phyloP scores from a whole-genome alignment of 139 green algal species.

The Axilococcus clingmanii region DNA sequence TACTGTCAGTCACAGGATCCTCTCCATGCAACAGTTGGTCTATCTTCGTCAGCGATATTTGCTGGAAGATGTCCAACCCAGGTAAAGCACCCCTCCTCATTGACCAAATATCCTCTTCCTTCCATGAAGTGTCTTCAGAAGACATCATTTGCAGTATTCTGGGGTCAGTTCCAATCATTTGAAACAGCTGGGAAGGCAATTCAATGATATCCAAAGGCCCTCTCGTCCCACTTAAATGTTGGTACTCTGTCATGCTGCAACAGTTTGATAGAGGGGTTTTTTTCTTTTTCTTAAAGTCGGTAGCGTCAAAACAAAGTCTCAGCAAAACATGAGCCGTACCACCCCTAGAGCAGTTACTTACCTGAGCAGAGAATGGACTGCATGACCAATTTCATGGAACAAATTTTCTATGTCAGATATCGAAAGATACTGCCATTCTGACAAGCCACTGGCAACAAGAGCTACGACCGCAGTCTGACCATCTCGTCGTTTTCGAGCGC shows the following conservation, averaged over 20 bases:
- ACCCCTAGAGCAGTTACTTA: no score
- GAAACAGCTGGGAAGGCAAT: constrained; percentile 75
- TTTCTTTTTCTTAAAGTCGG: no score
- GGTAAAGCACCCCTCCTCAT: no score
- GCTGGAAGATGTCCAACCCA: no score
- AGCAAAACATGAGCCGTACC: no score
- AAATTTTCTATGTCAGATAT: constrained; percentile 59
- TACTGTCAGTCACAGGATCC: constrained; percentile 1
- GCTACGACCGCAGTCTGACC: constrained; percentile 47
- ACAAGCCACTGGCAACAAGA: constrained; percentile 46
- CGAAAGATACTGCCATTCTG: constrained; percentile 9
- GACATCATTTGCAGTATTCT: constrained; percentile 24
- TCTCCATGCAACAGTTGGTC: constrained; percentile 38
- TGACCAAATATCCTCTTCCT: constrained; percentile 18
- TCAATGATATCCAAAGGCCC: constrained; percentile 80
- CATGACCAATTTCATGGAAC: constrained; percentile 89
- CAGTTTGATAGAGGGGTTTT: no score
- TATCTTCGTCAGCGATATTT: constrained; percentile 11
- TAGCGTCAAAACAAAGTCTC: no score
- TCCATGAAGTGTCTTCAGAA: no score
- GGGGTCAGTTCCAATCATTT: constrained; percentile 58
- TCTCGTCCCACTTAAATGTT: constrained; percentile 78
- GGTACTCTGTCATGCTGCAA: constrained; percentile 67
- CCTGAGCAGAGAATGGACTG: constrained; percentile 71
- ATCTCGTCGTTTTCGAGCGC: constrained; percentile 31